Percentiles rank a stretch among this genome's conserved stretches.
Conservation (phyloP, 129 eudicot species). For the Scalesia atractyloides region DNA sequence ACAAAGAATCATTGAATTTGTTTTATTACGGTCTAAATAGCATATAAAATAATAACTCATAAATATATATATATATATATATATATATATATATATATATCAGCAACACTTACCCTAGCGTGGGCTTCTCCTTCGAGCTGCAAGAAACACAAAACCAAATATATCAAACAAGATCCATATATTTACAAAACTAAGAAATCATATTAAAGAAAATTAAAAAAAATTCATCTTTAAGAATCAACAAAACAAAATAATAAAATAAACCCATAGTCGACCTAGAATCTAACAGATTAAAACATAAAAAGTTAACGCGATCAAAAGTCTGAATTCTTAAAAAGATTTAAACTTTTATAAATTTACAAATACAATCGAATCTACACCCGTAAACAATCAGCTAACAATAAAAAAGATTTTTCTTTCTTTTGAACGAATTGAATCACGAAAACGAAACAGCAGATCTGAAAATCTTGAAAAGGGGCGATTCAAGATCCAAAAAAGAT, state of each 20-base stretch:
- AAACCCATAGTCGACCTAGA: not conserved
- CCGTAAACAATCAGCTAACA: not conserved
- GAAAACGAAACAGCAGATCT: conserved; percentile 37
- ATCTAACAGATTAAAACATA: not conserved
- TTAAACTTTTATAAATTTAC: not conserved
- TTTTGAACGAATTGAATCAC: not conserved
- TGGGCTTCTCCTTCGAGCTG: conserved; percentile 99
- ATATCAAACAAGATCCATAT: conserved; percentile 24
- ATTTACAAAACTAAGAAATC: not conserved
- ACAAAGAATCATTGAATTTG: not conserved
- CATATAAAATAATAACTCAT: not conserved
- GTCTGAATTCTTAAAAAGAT: not conserved
- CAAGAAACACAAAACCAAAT: conserved; percentile 25
- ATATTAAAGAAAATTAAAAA: not conserved
- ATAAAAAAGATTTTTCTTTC: not conserved
- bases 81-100: no score
- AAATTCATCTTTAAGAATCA: not conserved
- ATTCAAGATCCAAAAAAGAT: conserved; percentile 15
- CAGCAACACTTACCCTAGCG: conserved; percentile 80
- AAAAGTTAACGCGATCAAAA: not conserved
- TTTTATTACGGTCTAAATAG: conserved; percentile 9
- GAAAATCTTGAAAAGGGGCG: conserved; percentile 21
- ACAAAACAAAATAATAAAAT: not conserved
- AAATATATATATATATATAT: no score
- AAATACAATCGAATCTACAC: conserved; percentile 20